Evolutionary conservation across 2,329 filamentous ascomycete species (phyloP).

Genomic region (Sporothrix mexicana): DNA sequence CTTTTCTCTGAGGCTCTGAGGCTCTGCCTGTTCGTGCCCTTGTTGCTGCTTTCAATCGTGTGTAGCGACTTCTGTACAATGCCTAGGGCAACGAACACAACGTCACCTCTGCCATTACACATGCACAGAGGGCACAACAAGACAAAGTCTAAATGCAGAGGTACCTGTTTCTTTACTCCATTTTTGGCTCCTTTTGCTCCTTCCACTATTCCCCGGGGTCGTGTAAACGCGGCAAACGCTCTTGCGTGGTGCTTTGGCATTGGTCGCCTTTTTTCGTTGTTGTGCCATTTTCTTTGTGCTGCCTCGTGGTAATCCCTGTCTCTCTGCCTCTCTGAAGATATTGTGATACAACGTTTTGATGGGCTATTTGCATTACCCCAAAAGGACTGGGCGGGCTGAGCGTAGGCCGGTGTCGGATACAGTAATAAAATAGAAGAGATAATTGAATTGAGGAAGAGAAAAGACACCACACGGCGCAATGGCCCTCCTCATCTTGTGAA

Average conservation of each 20-base stretch:
- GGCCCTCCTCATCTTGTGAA: not conserved
- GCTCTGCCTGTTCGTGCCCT: not conserved
- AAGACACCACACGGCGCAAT: not conserved
- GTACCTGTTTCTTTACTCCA: not conserved
- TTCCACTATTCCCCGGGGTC: constrained; percentile 2
- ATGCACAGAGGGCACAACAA: constrained; percentile 15
- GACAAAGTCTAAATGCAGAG: not conserved
- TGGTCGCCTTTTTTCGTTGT: constrained; percentile 5
- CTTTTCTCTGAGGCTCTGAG: not conserved
- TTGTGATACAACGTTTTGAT: not conserved
- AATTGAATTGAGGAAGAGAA: not conserved
- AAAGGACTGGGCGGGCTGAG: not conserved
- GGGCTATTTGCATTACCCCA: not conserved
- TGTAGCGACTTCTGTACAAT: not conserved
- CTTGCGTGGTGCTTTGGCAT: constrained; percentile 19
- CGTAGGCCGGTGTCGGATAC: not conserved
- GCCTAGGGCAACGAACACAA: not conserved
- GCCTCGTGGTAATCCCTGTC: no score
- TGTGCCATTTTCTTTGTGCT: not conserved
- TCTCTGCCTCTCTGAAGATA: not conserved
- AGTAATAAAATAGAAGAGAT: not conserved
- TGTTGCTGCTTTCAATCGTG: not conserved
- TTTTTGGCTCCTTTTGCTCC: not conserved
- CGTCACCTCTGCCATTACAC: constrained; percentile 26
- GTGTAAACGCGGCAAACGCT: constrained; percentile 6